Percentiles rank a stretch among this genome's conserved stretches.
Conservation (phyloP, 176 grass and related monocot species). For the Eragrostis nindensis region DNA sequence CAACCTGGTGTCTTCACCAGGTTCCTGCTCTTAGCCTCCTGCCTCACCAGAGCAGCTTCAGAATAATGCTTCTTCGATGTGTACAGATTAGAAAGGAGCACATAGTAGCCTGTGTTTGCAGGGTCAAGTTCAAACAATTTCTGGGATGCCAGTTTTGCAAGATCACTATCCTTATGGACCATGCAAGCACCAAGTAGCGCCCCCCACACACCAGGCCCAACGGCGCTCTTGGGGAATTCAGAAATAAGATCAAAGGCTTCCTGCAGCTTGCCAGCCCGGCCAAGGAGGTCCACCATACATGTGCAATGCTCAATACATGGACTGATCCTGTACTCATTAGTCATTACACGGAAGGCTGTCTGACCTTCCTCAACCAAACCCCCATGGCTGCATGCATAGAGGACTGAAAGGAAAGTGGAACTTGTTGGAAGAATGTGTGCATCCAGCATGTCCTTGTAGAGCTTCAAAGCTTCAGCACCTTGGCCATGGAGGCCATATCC, state of each 20-base stretch:
- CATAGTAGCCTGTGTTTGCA: constrained; percentile 61
- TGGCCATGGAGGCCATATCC: constrained; percentile 83
- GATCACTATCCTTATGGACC: constrained; percentile 63
- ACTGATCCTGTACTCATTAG: constrained; percentile 40
- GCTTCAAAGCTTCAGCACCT: constrained; percentile 64
- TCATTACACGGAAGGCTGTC: constrained; percentile 61
- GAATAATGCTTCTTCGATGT: constrained; percentile 67
- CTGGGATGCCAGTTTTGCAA: constrained; percentile 71
- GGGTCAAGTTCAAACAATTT: constrained; percentile 69
- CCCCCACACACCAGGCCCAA: constrained; percentile 79
- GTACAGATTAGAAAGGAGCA: constrained; percentile 80
- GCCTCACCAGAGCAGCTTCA: constrained; percentile 75
- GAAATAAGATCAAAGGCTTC: constrained; percentile 74
- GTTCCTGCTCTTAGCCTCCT: constrained; percentile 54
- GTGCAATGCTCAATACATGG: constrained; percentile 78
- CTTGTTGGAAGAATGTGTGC: constrained; percentile 55
- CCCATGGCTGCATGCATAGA: constrained; percentile 84
- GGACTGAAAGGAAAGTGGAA: constrained; percentile 69
- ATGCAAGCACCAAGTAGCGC: constrained; percentile 84
- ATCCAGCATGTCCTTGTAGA: constrained; percentile 67
- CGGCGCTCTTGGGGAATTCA: constrained; percentile 54
- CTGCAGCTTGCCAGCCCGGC: constrained; percentile 65
- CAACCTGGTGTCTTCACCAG: constrained; percentile 86
- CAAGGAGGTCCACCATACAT: constrained; percentile 92
- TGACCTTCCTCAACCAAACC: constrained; percentile 73